Percentiles rank a stretch among this genome's conserved stretches.
These are phyloP conservation scores for Ceratobasidium sp. DNA, from an alignment of 1,284 basidiomycete species.

Conservation along the genomic window DNA sequence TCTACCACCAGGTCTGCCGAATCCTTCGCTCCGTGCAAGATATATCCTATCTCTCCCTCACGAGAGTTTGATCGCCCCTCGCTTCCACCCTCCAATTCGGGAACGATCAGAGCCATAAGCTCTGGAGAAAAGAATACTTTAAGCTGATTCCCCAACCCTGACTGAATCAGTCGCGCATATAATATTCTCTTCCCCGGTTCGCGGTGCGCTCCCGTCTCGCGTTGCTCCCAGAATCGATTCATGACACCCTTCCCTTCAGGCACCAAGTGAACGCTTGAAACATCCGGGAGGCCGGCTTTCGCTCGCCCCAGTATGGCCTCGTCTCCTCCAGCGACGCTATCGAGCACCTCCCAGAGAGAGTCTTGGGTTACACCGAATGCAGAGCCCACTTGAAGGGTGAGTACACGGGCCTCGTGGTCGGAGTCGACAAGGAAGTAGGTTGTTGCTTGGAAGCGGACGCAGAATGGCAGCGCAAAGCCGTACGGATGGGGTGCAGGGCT, in stretches of 20 bases:
- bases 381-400: constrained; percentile 60
- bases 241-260: background rate
- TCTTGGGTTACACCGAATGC: constrained; percentile 66
- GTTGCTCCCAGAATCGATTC: too few species aligned
- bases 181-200: too few species aligned
- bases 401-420: constrained; percentile 42
- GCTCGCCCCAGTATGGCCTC: background rate
- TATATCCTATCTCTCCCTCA: constrained; percentile 3
- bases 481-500: too few species aligned
- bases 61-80: background rate
- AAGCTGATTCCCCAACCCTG: constrained; percentile 8
- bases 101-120: background rate
- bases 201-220: background rate
- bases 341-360: constrained; percentile 58
- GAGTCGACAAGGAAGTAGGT: constrained; percentile 54
- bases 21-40: constrained; percentile 1
- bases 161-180: constrained; percentile 24
- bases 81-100: background rate
- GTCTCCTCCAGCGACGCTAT: constrained; percentile 66
- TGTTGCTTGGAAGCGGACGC: constrained; percentile 60
- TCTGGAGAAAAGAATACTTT: constrained; percentile 18
- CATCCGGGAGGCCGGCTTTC: background rate
- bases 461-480: constrained; percentile 46
- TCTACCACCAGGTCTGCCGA: constrained; percentile 19
- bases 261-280: background rate